Percentiles rank a stretch among this genome's conserved stretches.
Conservation (phyloP, 2,329 filamentous ascomycete genomes). For the Beauveria australis region DNA sequence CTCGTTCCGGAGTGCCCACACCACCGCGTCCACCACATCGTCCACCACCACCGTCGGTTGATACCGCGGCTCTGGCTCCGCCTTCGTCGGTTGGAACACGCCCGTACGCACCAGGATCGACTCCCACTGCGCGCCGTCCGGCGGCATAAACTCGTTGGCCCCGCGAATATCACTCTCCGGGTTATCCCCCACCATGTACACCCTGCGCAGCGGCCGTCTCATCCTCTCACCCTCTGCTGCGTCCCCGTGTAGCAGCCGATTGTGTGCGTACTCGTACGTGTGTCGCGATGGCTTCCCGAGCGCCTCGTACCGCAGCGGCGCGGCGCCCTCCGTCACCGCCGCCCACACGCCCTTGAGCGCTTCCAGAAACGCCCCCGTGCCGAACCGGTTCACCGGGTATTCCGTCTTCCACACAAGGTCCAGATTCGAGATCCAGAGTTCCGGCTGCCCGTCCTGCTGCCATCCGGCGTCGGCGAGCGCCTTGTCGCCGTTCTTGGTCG, state of each 20-base stretch:
- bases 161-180: conserved; percentile 85
- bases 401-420: conserved; percentile 84
- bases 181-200: conserved; percentile 94
- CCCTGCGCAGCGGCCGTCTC: conserved; percentile 59
- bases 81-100: conserved; percentile 49
- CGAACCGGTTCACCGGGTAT: conserved; percentile 78
- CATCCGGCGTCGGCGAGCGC: conserved; percentile 67
- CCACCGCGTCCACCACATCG: conserved; percentile 68
- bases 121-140: conserved; percentile 63
- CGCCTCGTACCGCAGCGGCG: conserved; percentile 48
- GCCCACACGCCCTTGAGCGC: conserved; percentile 75
- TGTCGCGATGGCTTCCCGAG: conserved; percentile 75
- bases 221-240: conserved; percentile 19
- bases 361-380: conserved; percentile 83
- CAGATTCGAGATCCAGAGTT: conserved; percentile 79
- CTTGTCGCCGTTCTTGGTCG: conserved; percentile 57
- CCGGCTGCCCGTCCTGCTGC: conserved; percentile 72
- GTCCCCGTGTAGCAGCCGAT: conserved; percentile 54
- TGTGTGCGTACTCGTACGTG: conserved; percentile 75
- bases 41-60: conserved; percentile 59
- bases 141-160: conserved; percentile 66
- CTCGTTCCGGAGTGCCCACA: conserved; percentile 61
- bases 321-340: conserved; percentile 55
- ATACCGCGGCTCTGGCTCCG: conserved; percentile 43
- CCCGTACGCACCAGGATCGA: conserved; percentile 74